Evolutionary conservation across 2,329 filamentous ascomycete genomes (phyloP).

Genomic region (Teratosphaeria pseudoeucalypti): DNA sequence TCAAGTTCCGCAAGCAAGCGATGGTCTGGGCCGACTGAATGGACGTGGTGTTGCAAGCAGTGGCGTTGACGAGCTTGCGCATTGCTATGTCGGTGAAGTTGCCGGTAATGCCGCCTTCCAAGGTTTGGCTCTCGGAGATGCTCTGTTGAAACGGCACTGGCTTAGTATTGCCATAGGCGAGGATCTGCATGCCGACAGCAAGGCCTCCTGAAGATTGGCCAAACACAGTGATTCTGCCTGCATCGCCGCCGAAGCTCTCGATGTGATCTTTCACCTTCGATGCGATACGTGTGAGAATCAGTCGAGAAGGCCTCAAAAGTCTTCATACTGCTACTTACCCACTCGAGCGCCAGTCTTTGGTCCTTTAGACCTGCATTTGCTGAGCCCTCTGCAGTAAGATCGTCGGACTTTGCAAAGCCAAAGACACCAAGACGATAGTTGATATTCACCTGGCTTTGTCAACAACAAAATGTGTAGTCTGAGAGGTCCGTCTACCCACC

Average conservation of each 20-base stretch:
- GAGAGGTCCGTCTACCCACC: constrained; percentile 8
- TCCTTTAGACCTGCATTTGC: constrained; percentile 30
- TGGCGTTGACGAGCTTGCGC: constrained; percentile 30
- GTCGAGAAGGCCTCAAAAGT: not conserved
- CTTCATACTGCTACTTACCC: constrained; percentile 19
- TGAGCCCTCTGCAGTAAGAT: constrained; percentile 23
- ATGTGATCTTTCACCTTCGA: constrained; percentile 22
- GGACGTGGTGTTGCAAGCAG: constrained; percentile 34
- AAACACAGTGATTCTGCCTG: constrained; percentile 28
- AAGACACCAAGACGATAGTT: constrained; percentile 29
- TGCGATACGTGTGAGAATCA: not conserved
- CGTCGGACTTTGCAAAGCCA: constrained; percentile 27
- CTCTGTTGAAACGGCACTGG: constrained; percentile 35
- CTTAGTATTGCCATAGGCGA: constrained; percentile 34
- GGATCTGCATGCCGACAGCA: constrained; percentile 32
- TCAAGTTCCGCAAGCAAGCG: constrained; percentile 37
- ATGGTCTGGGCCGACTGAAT: constrained; percentile 34
- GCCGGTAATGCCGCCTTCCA: constrained; percentile 40
- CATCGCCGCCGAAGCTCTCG: constrained; percentile 25
- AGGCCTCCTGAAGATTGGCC: constrained; percentile 29
- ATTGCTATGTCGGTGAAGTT: constrained; percentile 42
- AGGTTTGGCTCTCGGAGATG: constrained; percentile 39
- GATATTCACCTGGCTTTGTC: constrained; percentile 33
- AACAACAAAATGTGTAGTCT: constrained; percentile 26
- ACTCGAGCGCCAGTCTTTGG: constrained; percentile 29